Percentiles rank a stretch among this genome's conserved stretches.
Conservation (phyloP, 1,284 basidiomycete genomes). For the Trichosporon sp. region DNA sequence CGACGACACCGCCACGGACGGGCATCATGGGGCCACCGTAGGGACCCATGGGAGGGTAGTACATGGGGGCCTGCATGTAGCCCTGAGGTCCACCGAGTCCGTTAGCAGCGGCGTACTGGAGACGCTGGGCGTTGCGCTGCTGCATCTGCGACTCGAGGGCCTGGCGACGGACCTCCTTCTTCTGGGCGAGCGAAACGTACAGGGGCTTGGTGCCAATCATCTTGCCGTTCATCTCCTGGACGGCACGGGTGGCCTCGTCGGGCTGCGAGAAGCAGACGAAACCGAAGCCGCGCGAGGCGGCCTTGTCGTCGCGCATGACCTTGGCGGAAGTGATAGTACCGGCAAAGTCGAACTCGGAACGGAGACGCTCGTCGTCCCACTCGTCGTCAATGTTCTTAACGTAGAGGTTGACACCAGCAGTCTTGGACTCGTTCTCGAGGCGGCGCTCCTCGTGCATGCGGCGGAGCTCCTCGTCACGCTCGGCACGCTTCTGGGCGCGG, state of each 20-base stretch:
- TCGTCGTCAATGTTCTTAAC: slow-evolving; percentile 94
- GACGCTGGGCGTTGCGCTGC: slow-evolving; percentile 85
- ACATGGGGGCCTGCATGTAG: slow-evolving; percentile 77
- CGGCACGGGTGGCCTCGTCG: slow-evolving; percentile 98
- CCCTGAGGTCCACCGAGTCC: slow-evolving; percentile 71
- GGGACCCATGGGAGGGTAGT: slow-evolving; percentile 81
- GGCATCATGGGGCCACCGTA: slow-evolving; percentile 57
- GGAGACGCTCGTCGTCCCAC: slow-evolving; percentile 91
- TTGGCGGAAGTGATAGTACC: slow-evolving; percentile 98
- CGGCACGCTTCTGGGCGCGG: slow-evolving; percentile 97
- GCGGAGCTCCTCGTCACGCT: slow-evolving; percentile 96
- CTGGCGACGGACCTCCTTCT: slow-evolving; percentile 96
- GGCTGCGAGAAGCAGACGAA: slow-evolving; percentile 99
- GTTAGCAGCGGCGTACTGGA: slow-evolving; percentile 87
- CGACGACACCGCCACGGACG: slow-evolving; percentile 59
- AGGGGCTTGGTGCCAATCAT: slow-evolving; percentile 99
- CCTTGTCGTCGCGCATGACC: slow-evolving; percentile 98
- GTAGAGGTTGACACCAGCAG: slow-evolving; percentile 98
- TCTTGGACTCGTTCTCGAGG: slow-evolving; percentile 97
- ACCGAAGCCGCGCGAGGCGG: slow-evolving; percentile 79
- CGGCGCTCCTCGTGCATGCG: slow-evolving; percentile 92
- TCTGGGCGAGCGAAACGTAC: slow-evolving; percentile 98
- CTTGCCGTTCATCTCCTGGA: slow-evolving; percentile 99
- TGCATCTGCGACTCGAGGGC: slow-evolving; percentile 98
- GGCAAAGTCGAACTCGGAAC: slow-evolving; percentile 93